Evolutionary conservation across 148 eudicot genomes (phyloP), one percentile per base, ranked within the genome.

Genomic region (Chenopodium berlandieri): DNA sequence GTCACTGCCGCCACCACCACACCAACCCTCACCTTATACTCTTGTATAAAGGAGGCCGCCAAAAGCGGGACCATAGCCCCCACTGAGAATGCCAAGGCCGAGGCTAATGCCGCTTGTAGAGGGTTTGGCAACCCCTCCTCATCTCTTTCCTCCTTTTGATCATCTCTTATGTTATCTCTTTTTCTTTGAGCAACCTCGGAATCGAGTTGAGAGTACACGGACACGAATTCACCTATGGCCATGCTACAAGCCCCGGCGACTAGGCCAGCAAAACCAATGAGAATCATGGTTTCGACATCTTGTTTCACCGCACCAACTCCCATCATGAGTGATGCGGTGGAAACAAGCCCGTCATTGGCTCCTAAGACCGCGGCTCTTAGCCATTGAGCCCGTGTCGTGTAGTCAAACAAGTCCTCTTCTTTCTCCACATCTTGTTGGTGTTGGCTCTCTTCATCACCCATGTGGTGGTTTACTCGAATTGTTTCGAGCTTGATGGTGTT

Each of bases 201-300:
- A 68, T 88, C 90, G 23, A 81, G 83, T 48, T 88, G 88, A 0
- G 88, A 81, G 78, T 85, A 84, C 2, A 88, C 90, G 0, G 90
- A 88, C 19, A 86, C 88, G 5, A 82, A 88, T 74, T 88, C 90
- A 2, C 90, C 90, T 9, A 86, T 86, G 32, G 88, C 90, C 90
- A 88, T 88, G 75, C 88, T 86, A 11, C 83, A 88, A n/a, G 90
- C 90, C 17, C 90, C 90, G 27, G 85, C 88, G 6, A 88, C 84
- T 9, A 88, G 48, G 27, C 90, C 88, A 0, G 88, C 90, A 54
- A 86, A 82, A 7, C 90, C 90, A 2, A 87, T 84, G 2, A 88
- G 78, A 32, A 88, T 73, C 84, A 84, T 86, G 62, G 68, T 85
- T 58, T 84, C 86, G n/a, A 86, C 56, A 47, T 88, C 88, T 9